A percentile compares a stretch with the other conserved stretches of the same genome.
Conservation (phyloP, 31 red algal species). For the Pterothamnion heteromorphum region DNA sequence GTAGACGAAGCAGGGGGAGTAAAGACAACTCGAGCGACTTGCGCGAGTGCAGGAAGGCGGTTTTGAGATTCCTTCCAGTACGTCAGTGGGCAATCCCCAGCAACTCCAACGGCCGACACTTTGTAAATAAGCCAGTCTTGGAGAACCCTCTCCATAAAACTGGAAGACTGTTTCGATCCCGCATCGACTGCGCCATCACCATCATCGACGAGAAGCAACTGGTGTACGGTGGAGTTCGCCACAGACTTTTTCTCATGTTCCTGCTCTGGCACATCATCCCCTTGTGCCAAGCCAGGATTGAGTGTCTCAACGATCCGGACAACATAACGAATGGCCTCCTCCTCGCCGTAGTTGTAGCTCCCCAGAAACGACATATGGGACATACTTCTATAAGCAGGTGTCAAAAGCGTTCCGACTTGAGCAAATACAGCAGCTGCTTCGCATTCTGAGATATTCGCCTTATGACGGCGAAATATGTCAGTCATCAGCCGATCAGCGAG, state of each 20-base stretch:
- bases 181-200: background rate
- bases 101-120: conserved; percentile 20
- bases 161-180: background rate
- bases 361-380: conserved; percentile 23
- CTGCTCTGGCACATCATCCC: no score
- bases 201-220: conserved; percentile 1
- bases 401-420: background rate
- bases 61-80: background rate
- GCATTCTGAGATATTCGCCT: conserved; percentile 8
- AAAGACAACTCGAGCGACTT: conserved; percentile 22
- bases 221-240: background rate
- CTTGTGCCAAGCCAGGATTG: background rate
- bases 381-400: conserved; percentile 13
- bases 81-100: conserved; percentile 15
- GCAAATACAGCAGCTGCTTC: conserved; percentile 1
- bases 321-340: conserved; percentile 7
- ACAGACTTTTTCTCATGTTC: background rate
- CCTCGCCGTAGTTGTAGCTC: background rate
- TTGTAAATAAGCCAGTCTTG: conserved; percentile 4
- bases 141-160: background rate
- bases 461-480: background rate
- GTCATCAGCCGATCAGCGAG: background rate
- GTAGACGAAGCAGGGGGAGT: conserved; percentile 13
- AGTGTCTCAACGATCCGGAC: background rate
- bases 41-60: background rate